A percentile compares a stretch with the other conserved stretches of the same genome.
phyloP scores from a whole-genome alignment of 2,329 filamentous ascomycete species.

The Cercospora nicotianae region DNA sequence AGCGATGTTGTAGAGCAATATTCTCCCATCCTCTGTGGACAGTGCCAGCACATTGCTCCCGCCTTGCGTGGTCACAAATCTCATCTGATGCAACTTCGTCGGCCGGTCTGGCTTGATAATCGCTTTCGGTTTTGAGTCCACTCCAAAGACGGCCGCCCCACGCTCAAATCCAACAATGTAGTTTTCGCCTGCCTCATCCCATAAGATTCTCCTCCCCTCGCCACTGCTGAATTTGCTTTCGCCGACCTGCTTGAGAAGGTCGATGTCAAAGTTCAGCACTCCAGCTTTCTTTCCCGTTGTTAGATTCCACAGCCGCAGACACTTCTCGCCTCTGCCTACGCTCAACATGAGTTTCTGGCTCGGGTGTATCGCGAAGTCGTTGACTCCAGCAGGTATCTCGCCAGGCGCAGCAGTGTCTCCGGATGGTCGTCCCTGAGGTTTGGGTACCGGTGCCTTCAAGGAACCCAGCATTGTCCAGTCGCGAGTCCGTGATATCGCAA shows the following conservation, averaged over 20 bases:
- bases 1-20: constrained; percentile 76
- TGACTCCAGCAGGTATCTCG: constrained; percentile 81
- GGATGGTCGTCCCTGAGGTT: constrained; percentile 74
- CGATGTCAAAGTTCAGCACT: constrained; percentile 78
- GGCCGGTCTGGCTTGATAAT: constrained; percentile 65
- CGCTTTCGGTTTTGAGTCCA: constrained; percentile 80
- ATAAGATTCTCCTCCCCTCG: constrained; percentile 78
- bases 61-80: constrained; percentile 59
- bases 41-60: constrained; percentile 60
- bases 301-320: constrained; percentile 93
- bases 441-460: constrained; percentile 86
- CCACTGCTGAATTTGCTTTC: constrained; percentile 76
- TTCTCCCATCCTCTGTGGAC: constrained; percentile 85
- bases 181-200: constrained; percentile 75
- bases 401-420: constrained; percentile 86
- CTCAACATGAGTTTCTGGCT: constrained; percentile 96
- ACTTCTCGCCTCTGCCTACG: constrained; percentile 83
- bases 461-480: constrained; percentile 87
- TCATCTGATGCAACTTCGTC: constrained; percentile 81
- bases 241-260: constrained; percentile 71
- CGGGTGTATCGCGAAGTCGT: constrained; percentile 92
- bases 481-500: constrained; percentile 80
- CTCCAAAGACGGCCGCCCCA: constrained; percentile 79
- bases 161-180: constrained; percentile 89
- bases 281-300: constrained; percentile 95